Evolutionary conservation across 2,329 filamentous ascomycete species (phyloP), one percentile per base, ranked within the genome.

Genomic region (Colletotrichum sansevieriae): DNA sequence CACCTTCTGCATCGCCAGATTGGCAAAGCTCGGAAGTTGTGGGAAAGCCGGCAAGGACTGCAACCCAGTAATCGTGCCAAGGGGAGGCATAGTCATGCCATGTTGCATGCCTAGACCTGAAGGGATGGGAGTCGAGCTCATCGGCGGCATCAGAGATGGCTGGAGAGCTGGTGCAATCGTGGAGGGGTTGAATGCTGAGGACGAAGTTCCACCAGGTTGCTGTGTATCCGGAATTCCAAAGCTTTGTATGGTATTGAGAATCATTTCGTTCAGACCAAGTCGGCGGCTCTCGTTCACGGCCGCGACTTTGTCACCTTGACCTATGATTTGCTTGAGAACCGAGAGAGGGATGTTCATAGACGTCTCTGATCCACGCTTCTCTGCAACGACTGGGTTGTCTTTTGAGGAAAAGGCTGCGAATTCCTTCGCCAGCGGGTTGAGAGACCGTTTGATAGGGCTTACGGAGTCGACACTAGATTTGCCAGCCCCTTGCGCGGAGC

Each of bases 401-500:
- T 70, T 56, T 13, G 63, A 43, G 10, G 37, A 33, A n/a, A 41
- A 12, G 12, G 25, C 44, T 5, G 51, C 41, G 44, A 70, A 70
- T 18, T 70, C 67, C 58, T 63, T 68, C 44, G 67, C 67, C n/a
- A 68, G 35, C 18, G 67, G 67, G 46, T 70, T 70, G 10, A 70
- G 64, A 41, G 51, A 41, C 20, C 44, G 56, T 29, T 70, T 70
- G 37, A 47, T 18, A 10, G 63, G 43, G 37, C 57, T 57, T 46
- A 52, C 35, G 51, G 46, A 20, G 20, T 68, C 64, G 13, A 63
- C 13, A 22, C 57, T 51, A 15, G 65, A 65, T 37, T 63, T 51
- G 4, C 33, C 54, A 15, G 60, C 58, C 22, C 56, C 49, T 33
- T 69, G 55, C 18, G 33, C 61, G n/a, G 41, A 33, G 4, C 62